phyloP scores from a whole-genome alignment of 2,329 filamentous ascomycete genomes.

The Diaporthe eres region DNA sequence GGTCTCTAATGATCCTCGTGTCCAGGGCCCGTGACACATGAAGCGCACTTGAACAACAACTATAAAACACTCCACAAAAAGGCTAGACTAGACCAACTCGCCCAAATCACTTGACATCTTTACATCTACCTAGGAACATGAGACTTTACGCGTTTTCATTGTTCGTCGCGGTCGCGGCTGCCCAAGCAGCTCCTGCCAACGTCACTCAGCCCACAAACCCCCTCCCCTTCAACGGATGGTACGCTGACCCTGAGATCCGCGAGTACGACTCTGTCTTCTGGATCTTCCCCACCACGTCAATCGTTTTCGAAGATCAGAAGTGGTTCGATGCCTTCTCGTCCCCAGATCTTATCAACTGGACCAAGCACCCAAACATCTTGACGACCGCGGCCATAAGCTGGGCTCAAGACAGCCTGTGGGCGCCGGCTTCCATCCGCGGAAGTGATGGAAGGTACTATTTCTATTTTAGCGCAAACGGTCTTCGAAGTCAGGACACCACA shows the following conservation, averaged over 20 bases:
- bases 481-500: slow-evolving; percentile 52
- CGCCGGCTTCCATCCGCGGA: slow-evolving; percentile 58
- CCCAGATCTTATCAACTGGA: slow-evolving; percentile 62
- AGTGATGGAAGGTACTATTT: slow-evolving; percentile 60
- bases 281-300: slow-evolving; percentile 63
- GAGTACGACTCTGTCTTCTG: slow-evolving; percentile 61
- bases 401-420: slow-evolving; percentile 62
- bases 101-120: neutral
- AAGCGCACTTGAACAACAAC: neutral
- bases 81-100: neutral
- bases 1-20: neutral
- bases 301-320: slow-evolving; percentile 60
- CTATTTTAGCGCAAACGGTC: slow-evolving; percentile 65
- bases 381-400: slow-evolving; percentile 56
- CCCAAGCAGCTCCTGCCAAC: neutral
- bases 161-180: neutral
- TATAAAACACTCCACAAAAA: neutral
- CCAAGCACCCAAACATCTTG: slow-evolving; percentile 60
- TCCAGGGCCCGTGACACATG: slow-evolving; percentile 15
- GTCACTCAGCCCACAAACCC: slow-evolving; percentile 12
- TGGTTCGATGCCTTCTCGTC: slow-evolving; percentile 66
- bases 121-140: neutral
- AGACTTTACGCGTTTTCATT: neutral
- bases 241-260: slow-evolving; percentile 64
- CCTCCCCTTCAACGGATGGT: slow-evolving; percentile 44